A percentile compares a stretch with the other conserved stretches of the same genome.
Evolutionary conservation across 2,329 filamentous ascomycete species (phyloP).

Genomic region (Penicillium sp.): DNA sequence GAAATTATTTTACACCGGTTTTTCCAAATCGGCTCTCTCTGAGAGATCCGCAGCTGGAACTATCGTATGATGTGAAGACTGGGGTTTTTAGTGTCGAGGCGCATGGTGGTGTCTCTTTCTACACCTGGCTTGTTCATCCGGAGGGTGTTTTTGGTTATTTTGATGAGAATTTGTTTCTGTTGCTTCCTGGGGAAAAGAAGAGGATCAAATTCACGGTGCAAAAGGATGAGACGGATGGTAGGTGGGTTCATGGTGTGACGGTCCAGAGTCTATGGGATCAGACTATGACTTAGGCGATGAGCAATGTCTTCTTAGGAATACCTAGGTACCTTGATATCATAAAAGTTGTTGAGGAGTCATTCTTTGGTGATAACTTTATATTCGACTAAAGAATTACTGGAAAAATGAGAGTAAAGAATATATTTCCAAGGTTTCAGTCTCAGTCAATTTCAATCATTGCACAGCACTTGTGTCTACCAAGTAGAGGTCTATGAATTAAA

Average conservation of each 20-base stretch:
- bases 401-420: too few species aligned
- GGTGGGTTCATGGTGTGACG: conserved; percentile 45
- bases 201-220: conserved; percentile 45
- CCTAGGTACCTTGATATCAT: too few species aligned
- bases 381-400: too few species aligned
- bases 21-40: conserved; percentile 44
- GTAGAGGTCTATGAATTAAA: too few species aligned
- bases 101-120: conserved; percentile 46
- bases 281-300: conserved; percentile 8
- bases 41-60: conserved; percentile 45
- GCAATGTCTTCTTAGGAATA: too few species aligned
- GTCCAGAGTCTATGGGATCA: conserved; percentile 51
- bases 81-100: conserved; percentile 46
- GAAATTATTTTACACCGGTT: conserved; percentile 48
- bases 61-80: conserved; percentile 30
- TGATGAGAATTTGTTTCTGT: conserved; percentile 50
- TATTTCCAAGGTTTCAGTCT: too few species aligned
- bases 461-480: too few species aligned
- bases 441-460: too few species aligned
- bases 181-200: conserved; percentile 43
- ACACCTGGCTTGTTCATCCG: conserved; percentile 53
- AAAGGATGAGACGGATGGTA: conserved; percentile 40
- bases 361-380: too few species aligned
- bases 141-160: conserved; percentile 48
- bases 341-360: too few species aligned